Evolutionary conservation across 768 basidiomycete species (phyloP).

Genomic region (Gloeopeniophorella convolvens): DNA sequence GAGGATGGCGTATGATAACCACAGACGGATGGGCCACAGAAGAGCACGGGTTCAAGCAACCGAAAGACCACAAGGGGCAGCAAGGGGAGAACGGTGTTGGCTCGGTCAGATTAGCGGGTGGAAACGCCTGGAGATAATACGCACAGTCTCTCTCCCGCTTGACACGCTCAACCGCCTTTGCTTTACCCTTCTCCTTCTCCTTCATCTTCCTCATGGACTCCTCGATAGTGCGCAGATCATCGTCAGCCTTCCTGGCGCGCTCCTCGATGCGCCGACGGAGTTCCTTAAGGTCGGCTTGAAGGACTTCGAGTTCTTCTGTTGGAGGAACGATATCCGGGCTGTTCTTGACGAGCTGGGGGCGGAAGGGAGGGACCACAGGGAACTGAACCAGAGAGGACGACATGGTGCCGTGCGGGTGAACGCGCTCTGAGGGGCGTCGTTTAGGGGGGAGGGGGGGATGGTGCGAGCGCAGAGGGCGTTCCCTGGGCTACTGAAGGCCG

Average conservation of each 20-base stretch:
- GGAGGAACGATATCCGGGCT: slow-evolving; percentile 61
- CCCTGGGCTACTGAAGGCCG: background rate
- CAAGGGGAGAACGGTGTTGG: slow-evolving; percentile 17
- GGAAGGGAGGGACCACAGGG: slow-evolving; percentile 40
- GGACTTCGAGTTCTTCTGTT: slow-evolving; percentile 61
- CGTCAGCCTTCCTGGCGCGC: slow-evolving; percentile 65
- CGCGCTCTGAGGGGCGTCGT: slow-evolving; percentile 5
- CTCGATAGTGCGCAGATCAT: slow-evolving; percentile 67
- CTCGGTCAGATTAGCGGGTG: slow-evolving; percentile 7
- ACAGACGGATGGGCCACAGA: too few species aligned
- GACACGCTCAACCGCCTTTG: slow-evolving; percentile 60
- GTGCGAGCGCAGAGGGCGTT: background rate
- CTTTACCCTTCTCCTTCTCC: slow-evolving; percentile 71
- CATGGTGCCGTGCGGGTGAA: slow-evolving; percentile 35
- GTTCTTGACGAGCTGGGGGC: slow-evolving; percentile 56
- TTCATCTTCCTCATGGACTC: slow-evolving; percentile 72
- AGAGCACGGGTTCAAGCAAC: background rate
- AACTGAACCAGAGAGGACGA: slow-evolving; percentile 53
- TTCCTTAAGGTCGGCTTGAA: slow-evolving; percentile 54
- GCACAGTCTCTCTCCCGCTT: slow-evolving; percentile 73
- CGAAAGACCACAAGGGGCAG: slow-evolving; percentile 7
- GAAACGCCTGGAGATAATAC: slow-evolving; percentile 31
- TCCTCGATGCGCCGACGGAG: slow-evolving; percentile 51
- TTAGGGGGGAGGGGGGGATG: too few species aligned
- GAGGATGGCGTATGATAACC: background rate